phyloP scores from a whole-genome alignment of 106 monocot genomes.

The Dendrobium catenatum region DNA sequence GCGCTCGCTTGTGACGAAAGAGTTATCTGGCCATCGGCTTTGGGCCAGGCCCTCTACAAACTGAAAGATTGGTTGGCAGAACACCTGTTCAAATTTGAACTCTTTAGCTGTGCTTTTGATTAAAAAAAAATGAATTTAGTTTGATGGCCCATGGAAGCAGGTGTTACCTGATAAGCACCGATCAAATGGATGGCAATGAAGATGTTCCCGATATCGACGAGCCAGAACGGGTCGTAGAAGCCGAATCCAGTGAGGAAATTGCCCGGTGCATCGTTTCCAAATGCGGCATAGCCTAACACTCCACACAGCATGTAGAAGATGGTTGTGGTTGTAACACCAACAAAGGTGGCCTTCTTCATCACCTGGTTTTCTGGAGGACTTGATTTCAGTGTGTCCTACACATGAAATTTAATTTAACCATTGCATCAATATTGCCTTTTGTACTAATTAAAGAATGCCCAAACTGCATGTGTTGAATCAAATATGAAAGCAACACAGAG shows the following conservation, averaged over 20 bases:
- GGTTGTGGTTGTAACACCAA: slow-evolving; percentile 63
- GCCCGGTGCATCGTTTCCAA: slow-evolving; percentile 74
- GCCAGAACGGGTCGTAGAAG: slow-evolving; percentile 92
- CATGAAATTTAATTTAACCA: not conserved
- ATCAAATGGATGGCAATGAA: slow-evolving; percentile 77
- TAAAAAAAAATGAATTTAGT: not conserved
- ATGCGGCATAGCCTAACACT: slow-evolving; percentile 85
- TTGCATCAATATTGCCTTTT: no score
- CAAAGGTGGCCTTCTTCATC: slow-evolving; percentile 66
- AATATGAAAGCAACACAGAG: not conserved
- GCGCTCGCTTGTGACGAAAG: slow-evolving; percentile 12
- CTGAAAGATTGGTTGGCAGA: slow-evolving; percentile 26
- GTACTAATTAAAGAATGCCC: no score
- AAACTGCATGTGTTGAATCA: no score
- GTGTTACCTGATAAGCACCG: slow-evolving; percentile 82
- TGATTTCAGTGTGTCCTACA: slow-evolving; percentile 62
- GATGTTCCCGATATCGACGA: slow-evolving; percentile 53
- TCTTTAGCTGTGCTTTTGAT: not conserved
- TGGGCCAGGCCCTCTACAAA: slow-evolving; percentile 19
- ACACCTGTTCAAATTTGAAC: slow-evolving; percentile 14
- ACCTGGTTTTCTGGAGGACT: slow-evolving; percentile 62
- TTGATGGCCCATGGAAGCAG: not conserved
- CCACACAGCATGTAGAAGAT: slow-evolving; percentile 85
- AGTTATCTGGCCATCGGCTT: slow-evolving; percentile 3
- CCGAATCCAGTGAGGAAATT: slow-evolving; percentile 94